Evolutionary conservation across 345 rosid genomes (phyloP), one percentile per base, ranked within the genome.

Genomic region (Gossypium herbaceum): DNA sequence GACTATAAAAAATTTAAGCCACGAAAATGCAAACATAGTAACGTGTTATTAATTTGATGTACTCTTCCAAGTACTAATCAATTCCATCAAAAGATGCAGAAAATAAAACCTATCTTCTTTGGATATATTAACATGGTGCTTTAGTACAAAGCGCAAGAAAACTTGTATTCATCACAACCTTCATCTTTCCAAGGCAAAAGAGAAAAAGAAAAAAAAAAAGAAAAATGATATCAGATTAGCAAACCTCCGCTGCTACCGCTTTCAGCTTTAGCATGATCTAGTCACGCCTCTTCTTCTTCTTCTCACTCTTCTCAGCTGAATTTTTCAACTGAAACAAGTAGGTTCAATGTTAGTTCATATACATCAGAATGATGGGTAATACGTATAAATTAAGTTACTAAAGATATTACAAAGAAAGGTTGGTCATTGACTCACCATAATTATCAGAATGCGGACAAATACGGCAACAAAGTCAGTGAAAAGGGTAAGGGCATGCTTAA

Each of bases 391-490:
- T 4, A 27, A 16, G 34, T 29, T 22, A 8, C 45, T 39, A 12
- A 12, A 71, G 9, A 44, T 47, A 51, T 0, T 19, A 48, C 2
- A 68, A 2, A 3, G 51, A 48, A 13, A 24, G 50, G 2, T 12
- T 48, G n/a, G 44, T 72, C 55, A 22, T 47, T 13, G 6, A 68
- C 92, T 44, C 55, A 94, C 98, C 97, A 94, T 92, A 61, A 94
- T 87, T 12, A 94, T 56, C 41, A 94, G 92, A 75, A 94, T 80
- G 16, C 97, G 88, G 60, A 94, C 93, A 68, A 94, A 92, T 19
- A 94, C 90, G 3, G 89, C 92, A 16, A 87, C 83, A 19, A 94
- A 94, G 75, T 94, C 97, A 0, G 92, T 86, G 86, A 94, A 94
- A 51, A 94, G 98, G 25, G 85, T 87, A 62, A 94, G 57, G 1